Conservation (phyloP, 495 filamentous ascomycete genomes). For the Gamarada debralockiae region DNA sequence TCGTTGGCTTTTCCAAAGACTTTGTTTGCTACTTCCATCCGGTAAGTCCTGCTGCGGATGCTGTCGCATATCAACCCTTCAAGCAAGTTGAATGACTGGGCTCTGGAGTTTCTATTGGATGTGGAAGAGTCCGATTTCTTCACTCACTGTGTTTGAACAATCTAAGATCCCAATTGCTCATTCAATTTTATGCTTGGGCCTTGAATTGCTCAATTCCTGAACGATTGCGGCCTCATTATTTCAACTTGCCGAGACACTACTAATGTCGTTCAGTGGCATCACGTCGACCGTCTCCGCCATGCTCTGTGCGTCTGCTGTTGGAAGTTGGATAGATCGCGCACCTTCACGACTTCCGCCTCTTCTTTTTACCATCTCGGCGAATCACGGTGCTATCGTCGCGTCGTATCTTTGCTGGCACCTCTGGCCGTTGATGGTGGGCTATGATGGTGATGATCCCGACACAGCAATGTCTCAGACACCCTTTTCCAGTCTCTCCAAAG, state of each 20-base stretch:
- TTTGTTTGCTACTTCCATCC: conserved; percentile 39
- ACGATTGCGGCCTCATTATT: too few species aligned
- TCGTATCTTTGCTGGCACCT: conserved; percentile 44
- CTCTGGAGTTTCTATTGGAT: too few species aligned
- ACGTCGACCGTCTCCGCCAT: conserved; percentile 17
- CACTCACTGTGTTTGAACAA: too few species aligned
- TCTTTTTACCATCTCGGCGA: conserved; percentile 32
- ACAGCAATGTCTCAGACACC: conserved; percentile 19
- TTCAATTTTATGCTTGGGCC: too few species aligned
- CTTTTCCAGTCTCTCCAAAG: conserved; percentile 22
- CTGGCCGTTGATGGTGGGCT: conserved; percentile 32
- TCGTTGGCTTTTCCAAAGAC: conserved; percentile 51
- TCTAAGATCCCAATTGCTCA: too few species aligned
- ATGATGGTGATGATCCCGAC: conserved; percentile 2
- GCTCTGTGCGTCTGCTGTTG: conserved; percentile 29
- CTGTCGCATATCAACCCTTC: too few species aligned
- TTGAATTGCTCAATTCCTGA: too few species aligned
- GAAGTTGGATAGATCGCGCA: conserved; percentile 41
- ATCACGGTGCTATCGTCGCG: conserved; percentile 43
- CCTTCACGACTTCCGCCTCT: conserved; percentile 34
- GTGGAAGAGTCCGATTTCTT: too few species aligned
- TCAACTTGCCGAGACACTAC: too few species aligned
- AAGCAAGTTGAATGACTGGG: too few species aligned
- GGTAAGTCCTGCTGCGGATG: too few species aligned
- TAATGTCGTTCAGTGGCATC: conserved; percentile 6